A percentile compares a stretch with the other conserved stretches of the same genome.
phyloP scores from a whole-genome alignment of 139 green algal genomes.

The Ulvella scutata region DNA sequence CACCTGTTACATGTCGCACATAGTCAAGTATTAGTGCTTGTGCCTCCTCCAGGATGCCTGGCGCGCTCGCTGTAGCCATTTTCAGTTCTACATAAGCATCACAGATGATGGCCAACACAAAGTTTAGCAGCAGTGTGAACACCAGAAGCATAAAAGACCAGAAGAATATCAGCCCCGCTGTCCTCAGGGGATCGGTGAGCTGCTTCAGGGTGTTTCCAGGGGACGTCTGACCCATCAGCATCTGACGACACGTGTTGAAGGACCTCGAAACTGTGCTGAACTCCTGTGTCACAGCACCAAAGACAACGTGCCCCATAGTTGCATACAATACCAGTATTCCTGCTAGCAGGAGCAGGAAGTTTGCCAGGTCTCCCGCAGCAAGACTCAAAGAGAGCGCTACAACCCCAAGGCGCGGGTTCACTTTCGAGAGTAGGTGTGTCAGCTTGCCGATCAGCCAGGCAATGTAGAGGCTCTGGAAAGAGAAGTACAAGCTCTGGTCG shows the following conservation, averaged over 20 bases:
- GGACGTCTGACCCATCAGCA: neutral
- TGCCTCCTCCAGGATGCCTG: neutral
- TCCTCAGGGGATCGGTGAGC: neutral
- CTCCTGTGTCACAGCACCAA: neutral
- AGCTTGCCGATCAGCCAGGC: neutral
- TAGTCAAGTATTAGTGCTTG: too few relatives aligned
- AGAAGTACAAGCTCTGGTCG: neutral
- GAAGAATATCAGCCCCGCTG: neutral
- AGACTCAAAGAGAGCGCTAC: neutral
- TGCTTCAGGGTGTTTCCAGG: neutral
- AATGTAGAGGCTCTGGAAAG: neutral
- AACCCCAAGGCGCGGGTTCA: neutral
- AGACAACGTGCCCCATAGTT: neutral
- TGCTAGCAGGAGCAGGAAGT: neutral
- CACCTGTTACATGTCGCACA: too few relatives aligned
- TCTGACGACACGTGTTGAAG: neutral
- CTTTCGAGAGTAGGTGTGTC: neutral
- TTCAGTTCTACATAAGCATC: neutral
- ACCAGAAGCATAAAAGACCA: neutral
- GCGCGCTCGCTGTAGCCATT: too few relatives aligned
- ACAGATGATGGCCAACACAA: neutral
- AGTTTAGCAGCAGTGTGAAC: neutral
- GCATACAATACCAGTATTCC: neutral
- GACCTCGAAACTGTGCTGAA: neutral
- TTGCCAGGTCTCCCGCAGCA: neutral